Evolutionary conservation across 306 rosid genomes (phyloP).

Genomic region (Herpetospermum pedunculosum): DNA sequence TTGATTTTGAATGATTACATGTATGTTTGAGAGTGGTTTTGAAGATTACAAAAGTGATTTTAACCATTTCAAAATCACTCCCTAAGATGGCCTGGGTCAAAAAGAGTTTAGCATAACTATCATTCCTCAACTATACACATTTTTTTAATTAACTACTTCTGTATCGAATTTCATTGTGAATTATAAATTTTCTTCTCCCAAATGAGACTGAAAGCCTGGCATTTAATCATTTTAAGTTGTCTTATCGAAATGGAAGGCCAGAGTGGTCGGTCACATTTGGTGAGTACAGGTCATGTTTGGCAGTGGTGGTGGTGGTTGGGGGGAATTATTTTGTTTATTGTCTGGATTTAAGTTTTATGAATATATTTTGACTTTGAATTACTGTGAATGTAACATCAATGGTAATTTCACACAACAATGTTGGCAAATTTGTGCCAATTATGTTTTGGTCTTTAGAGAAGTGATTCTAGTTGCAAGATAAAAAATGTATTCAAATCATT

Average conservation of each 20-base stretch:
- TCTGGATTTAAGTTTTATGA: background rate
- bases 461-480: background rate
- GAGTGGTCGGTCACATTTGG: background rate
- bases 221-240: background rate
- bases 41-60: no score
- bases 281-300: background rate
- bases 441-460: background rate
- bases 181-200: background rate
- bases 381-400: background rate
- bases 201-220: background rate
- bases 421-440: background rate
- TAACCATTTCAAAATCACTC: no score
- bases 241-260: background rate
- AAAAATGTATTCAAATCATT: background rate
- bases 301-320: constrained; percentile 1
- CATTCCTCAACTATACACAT: background rate
- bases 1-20: no score
- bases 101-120: background rate
- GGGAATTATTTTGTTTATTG: background rate
- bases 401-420: background rate
- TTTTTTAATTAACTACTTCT: background rate
- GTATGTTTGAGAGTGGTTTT: no score
- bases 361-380: background rate
- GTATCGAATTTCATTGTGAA: background rate
- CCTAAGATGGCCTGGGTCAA: no score